Evolutionary conservation across 441 rosid genomes (phyloP).

Genomic region (Sinapis alba): DNA sequence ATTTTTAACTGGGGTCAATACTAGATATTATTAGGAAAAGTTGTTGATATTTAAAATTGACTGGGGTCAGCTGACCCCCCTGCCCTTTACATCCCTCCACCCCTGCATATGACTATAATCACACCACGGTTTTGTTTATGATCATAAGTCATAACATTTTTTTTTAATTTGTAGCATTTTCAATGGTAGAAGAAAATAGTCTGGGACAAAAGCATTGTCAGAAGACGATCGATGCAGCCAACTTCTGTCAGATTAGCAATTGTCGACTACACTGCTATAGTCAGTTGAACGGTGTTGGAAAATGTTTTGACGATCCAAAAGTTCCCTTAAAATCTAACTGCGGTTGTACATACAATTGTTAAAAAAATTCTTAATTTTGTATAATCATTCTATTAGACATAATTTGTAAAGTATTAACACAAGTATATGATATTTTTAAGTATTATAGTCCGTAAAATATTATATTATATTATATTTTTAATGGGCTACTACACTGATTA

Average conservation of each 20-base stretch:
- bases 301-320: constrained; percentile 18
- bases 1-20: no score
- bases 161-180: neutral
- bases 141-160: neutral
- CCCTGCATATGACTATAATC: neutral
- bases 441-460: neutral
- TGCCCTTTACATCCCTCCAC: no score
- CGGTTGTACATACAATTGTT: neutral
- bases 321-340: constrained; percentile 2
- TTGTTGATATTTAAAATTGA: no score
- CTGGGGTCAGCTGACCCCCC: no score
- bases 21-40: no score
- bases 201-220: constrained; percentile 16
- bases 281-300: constrained; percentile 5
- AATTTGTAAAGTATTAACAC: no score
- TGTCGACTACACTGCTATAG: neutral
- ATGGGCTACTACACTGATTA: no score
- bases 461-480: no score
- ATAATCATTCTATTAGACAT: no score
- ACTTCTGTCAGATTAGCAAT: neutral
- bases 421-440: no score
- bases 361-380: no score
- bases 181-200: neutral
- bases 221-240: neutral
- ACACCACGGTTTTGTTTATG: neutral